A percentile compares a stretch with the other conserved stretches of the same genome.
These are phyloP conservation scores for Batrachochytrium dendrobatidis DNA, from an alignment of 371 early-diverging fungal genomes.

Conservation along the genomic window DNA sequence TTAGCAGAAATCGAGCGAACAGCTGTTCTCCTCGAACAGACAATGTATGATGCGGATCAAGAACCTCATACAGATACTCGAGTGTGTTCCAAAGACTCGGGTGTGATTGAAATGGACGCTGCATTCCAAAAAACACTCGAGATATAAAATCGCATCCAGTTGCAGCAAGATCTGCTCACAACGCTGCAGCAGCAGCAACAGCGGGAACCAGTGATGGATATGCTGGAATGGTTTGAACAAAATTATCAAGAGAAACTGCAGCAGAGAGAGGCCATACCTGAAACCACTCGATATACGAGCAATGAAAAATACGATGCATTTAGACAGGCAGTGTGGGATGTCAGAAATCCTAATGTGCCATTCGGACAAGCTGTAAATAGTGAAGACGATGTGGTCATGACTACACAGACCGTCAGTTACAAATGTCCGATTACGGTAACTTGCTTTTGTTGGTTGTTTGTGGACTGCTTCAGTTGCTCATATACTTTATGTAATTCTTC, in stretches of 20 bases:
- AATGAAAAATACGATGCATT: background rate
- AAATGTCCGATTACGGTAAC: conserved; percentile 1
- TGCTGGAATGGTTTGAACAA: background rate
- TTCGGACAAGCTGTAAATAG: background rate
- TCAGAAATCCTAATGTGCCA: background rate
- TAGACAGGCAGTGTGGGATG: background rate
- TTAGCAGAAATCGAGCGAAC: background rate
- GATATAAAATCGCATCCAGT: background rate
- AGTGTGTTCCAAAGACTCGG: background rate
- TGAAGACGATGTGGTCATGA: background rate
- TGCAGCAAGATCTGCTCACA: no score
- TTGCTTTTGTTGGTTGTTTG: background rate
- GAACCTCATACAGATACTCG: background rate
- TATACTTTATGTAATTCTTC: background rate
- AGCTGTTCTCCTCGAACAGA: background rate
- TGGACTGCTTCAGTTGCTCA: background rate
- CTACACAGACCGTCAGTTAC: background rate
- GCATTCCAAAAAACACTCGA: background rate
- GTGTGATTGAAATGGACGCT: background rate
- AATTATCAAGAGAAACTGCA: background rate
- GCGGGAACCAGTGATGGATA: no score
- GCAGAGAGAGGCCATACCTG: background rate
- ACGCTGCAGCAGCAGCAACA: no score
- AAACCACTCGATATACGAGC: background rate
- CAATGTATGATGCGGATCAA: background rate